These are phyloP conservation scores for Epichloe gansuensis DNA, from an alignment of 2,329 filamentous ascomycete species.

Conservation along the genomic window DNA sequence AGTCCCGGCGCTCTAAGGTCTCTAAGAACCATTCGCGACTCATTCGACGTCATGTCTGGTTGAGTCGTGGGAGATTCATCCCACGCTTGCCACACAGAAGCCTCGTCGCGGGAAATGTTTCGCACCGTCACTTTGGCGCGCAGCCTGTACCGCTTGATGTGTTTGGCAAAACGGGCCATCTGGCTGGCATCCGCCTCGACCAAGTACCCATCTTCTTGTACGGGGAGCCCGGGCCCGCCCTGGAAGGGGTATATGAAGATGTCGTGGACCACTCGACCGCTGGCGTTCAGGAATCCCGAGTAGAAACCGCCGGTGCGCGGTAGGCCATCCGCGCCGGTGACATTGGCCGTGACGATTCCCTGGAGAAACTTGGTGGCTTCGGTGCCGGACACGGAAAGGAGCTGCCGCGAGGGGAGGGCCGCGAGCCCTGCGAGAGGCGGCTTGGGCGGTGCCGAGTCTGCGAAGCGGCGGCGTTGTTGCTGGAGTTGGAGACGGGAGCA, in stretches of 20 bases:
- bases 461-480: slow-evolving; percentile 20
- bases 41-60: neutral
- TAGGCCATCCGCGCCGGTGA: slow-evolving; percentile 24
- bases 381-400: slow-evolving; percentile 66
- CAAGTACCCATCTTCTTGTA: slow-evolving; percentile 36
- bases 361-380: slow-evolving; percentile 80
- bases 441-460: slow-evolving; percentile 20
- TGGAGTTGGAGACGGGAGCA: slow-evolving; percentile 10
- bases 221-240: slow-evolving; percentile 13
- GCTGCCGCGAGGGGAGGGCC: slow-evolving; percentile 55
- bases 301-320: slow-evolving; percentile 49
- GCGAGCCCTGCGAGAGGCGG: slow-evolving; percentile 36
- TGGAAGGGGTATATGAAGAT: slow-evolving; percentile 69
- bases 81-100: slow-evolving; percentile 64
- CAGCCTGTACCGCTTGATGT: slow-evolving; percentile 77
- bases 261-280: slow-evolving; percentile 75
- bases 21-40: slow-evolving; percentile 23
- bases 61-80: slow-evolving; percentile 28
- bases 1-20: slow-evolving; percentile 44
- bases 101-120: slow-evolving; percentile 51
- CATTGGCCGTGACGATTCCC: slow-evolving; percentile 61
- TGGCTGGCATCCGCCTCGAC: slow-evolving; percentile 71
- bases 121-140: slow-evolving; percentile 64
- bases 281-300: slow-evolving; percentile 73
- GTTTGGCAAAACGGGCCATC: slow-evolving; percentile 48